Evolutionary conservation across 164 flowering plant species (phyloP).

Genomic region (Litsea cubeba): DNA sequence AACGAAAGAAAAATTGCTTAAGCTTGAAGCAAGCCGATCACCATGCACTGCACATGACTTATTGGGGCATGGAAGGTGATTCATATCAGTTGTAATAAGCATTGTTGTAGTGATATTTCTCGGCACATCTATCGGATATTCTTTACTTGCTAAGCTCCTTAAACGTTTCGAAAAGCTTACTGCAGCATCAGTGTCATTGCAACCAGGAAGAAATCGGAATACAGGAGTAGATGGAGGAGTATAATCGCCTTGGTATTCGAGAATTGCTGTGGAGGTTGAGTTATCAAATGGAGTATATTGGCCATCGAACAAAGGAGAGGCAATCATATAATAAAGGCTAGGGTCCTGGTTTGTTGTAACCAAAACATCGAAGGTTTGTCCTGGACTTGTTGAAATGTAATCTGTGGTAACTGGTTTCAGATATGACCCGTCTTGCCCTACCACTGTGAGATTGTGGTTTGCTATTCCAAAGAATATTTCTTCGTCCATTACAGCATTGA

Average conservation of each 20-base stretch:
- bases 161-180: constrained; percentile 6
- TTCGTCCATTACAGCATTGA: constrained; percentile 15
- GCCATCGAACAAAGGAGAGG: constrained; percentile 17
- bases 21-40: constrained; percentile 33
- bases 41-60: constrained; percentile 29
- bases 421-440: constrained; percentile 17
- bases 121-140: constrained; percentile 23
- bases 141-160: constrained; percentile 16
- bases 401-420: constrained; percentile 14
- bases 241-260: constrained; percentile 14
- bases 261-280: constrained; percentile 26
- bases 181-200: constrained; percentile 8
- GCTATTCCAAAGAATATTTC: constrained; percentile 18
- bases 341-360: constrained; percentile 14
- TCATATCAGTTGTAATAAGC: constrained; percentile 9
- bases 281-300: constrained; percentile 4
- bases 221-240: not conserved
- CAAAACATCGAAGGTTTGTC: constrained; percentile 24
- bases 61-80: constrained; percentile 8
- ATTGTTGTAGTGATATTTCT: constrained; percentile 2
- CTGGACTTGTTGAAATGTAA: constrained; percentile 19
- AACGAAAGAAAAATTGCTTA: constrained; percentile 51
- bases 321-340: constrained; percentile 27
- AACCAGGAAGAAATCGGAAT: constrained; percentile 11
- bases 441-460: constrained; percentile 13